These are phyloP conservation scores for Recurvomyces mirabilis DNA, from an alignment of 495 filamentous ascomycete genomes.

Conservation along the genomic window DNA sequence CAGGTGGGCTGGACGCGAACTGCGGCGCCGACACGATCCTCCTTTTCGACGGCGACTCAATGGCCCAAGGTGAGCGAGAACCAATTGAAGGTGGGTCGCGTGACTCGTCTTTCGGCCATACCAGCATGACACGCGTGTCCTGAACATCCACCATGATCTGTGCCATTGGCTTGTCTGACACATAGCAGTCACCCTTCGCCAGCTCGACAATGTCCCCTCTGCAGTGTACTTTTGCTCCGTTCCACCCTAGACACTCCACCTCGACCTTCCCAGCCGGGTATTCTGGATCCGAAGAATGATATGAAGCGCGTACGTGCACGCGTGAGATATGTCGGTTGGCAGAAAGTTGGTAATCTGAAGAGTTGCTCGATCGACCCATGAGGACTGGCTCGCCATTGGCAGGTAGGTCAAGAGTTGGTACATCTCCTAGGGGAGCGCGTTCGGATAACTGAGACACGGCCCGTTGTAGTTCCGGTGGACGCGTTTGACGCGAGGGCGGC, in stretches of 20 bases:
- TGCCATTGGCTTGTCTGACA: constrained; percentile 74
- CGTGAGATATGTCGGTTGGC: constrained; percentile 84
- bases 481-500: constrained; percentile 45
- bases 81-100: constrained; percentile 51
- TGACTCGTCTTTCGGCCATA: constrained; percentile 63
- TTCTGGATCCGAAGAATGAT: constrained; percentile 49
- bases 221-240: constrained; percentile 86
- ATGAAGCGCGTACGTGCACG: constrained; percentile 80
- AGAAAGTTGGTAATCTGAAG: constrained; percentile 82
- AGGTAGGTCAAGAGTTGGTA: constrained; percentile 71
- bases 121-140: constrained; percentile 75
- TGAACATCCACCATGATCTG: constrained; percentile 96
- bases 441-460: constrained; percentile 64
- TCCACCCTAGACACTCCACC: constrained; percentile 89
- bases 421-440: constrained; percentile 68
- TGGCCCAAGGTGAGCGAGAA: constrained; percentile 57
- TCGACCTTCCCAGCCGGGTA: constrained; percentile 53
- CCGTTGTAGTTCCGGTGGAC: constrained; percentile 45
- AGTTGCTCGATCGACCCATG: constrained; percentile 88
- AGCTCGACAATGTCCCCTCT: constrained; percentile 79
- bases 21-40: constrained; percentile 28
- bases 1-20: constrained; percentile 54
- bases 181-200: constrained; percentile 78
- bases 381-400: constrained; percentile 68
- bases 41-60: constrained; percentile 36